Evolutionary conservation across 2,329 filamentous ascomycete genomes (phyloP).

Genomic region (Colletotrichum sp.): DNA sequence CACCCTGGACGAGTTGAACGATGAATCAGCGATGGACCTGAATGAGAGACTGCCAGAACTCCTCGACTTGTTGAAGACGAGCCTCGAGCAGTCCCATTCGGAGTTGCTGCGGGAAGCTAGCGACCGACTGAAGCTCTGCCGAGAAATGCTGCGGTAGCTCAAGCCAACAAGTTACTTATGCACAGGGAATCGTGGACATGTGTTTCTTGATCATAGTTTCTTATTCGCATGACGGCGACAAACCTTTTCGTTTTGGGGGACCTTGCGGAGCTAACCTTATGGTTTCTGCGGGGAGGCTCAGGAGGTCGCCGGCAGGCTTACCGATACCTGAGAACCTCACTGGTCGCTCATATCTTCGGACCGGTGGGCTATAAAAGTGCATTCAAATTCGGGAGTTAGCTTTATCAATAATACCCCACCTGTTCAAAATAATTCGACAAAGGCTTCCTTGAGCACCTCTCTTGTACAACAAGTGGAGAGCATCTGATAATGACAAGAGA

Average conservation of each 20-base stretch:
- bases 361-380: accelerated
- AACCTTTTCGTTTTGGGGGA: neutral
- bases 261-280: neutral
- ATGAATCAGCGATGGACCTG: slow-evolving; percentile 69
- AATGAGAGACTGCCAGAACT: slow-evolving; percentile 58
- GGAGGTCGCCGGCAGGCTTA: neutral
- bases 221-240: neutral
- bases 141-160: slow-evolving; percentile 45
- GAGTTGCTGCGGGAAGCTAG: slow-evolving; percentile 82
- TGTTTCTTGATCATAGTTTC: accelerated
- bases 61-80: slow-evolving; percentile 46
- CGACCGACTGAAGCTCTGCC: slow-evolving; percentile 72
- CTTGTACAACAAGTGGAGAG: accelerated
- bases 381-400: neutral
- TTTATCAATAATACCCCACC: neutral
- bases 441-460: neutral
- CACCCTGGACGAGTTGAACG: slow-evolving; percentile 71
- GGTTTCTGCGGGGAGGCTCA: neutral
- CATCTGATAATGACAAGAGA: neutral
- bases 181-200: neutral
- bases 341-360: accelerated
- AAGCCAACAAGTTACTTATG: accelerated
- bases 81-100: slow-evolving; percentile 52
- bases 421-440: neutral
- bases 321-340: neutral